Base-by-base conservation (phyloP, 306 rosid species). In the Cucumis cinereus region DNA sequence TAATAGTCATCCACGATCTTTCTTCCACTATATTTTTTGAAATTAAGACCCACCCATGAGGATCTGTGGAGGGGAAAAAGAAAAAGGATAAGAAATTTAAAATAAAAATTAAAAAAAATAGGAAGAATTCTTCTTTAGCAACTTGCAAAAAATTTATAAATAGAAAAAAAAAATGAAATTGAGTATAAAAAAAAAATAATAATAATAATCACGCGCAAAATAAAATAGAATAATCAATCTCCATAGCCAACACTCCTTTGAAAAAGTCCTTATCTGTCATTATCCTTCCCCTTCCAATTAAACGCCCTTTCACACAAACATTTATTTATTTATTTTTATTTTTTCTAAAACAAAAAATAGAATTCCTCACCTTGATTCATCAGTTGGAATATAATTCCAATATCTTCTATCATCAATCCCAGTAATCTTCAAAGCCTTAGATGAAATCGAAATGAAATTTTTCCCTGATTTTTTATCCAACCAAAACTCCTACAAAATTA, bases 341-440 rank as follows among this genome's bases (percentile, higher is more conserved):
- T 36, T 36, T 36, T 6, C 38, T 35, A 26, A 26, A 26, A 26
- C 30, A 26, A 26, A 26, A 1, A 26, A 26, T n/a, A n/a, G n/a
- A n/a, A n/a, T 8, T 41, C 17, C 79, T 85, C 68, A 91, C 98
- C 98, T 91, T 64, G 98, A 89, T 89, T 93, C 97, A 17, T 89
- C 88, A 4, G 92, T 85, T 8, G 93, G 83, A 62, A 93, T 78
- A 75, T 82, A 77, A 67, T 71, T 93, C 98, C 98, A 89, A 80
- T 91, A 93, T 87, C 98, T 88, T 83, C 98, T 86, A 75, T 93
- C 98, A 28, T 88, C 92, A 36, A 93, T 91, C 80, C 97, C 97
- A 0, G 97, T 93, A 30, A 93, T 91, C 83, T 85, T 88, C 79
- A 93, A 79, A 3, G 90, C 88, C 81, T 82, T 91, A 0, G 97